These are phyloP conservation scores for Xylariaceae sp. DNA, from an alignment of 2,329 filamentous ascomycete species.

Conservation along the genomic window DNA sequence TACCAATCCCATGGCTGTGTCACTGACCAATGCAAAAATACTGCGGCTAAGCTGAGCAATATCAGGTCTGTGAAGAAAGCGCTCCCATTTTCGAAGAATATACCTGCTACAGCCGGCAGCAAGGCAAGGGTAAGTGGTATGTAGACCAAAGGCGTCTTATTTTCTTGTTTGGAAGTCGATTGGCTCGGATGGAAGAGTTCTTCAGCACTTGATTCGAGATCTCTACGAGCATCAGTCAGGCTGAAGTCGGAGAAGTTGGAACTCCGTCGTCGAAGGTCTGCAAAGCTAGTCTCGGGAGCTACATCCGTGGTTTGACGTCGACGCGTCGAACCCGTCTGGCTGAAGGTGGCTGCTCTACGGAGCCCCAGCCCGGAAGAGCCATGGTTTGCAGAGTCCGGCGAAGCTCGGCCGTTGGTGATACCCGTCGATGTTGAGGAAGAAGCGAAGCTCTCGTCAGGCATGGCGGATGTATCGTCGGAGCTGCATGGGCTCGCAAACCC, in stretches of 20 bases:
- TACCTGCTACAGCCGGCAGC: conserved; percentile 77
- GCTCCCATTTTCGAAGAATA: conserved; percentile 81
- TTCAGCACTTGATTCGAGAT: conserved; percentile 62
- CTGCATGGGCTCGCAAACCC: background rate
- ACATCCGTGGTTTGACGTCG: conserved; percentile 18
- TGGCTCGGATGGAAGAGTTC: conserved; percentile 58
- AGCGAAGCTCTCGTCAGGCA: conserved; percentile 25
- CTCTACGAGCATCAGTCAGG: conserved; percentile 61
- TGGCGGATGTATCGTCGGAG: conserved; percentile 10
- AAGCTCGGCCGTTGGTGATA: conserved; percentile 12
- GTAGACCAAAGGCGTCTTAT: conserved; percentile 69
- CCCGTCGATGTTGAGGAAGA: conserved; percentile 18
- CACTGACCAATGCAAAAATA: conserved; percentile 91
- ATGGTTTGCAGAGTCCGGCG: conserved; percentile 9
- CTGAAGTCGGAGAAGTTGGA: conserved; percentile 77
- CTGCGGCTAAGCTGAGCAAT: conserved; percentile 70
- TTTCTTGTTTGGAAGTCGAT: conserved; percentile 36
- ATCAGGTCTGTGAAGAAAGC: conserved; percentile 81
- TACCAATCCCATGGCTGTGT: conserved; percentile 87
- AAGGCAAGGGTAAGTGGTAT: conserved; percentile 80
- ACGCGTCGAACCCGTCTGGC: conserved; percentile 26
- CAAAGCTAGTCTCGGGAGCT: conserved; percentile 16
- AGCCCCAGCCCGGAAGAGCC: conserved; percentile 31
- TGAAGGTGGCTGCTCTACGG: conserved; percentile 38
- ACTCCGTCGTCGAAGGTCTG: conserved; percentile 56